These are phyloP conservation scores for Ceratobasidium sp. DNA, from an alignment of 1,284 basidiomycete species.

Conservation along the genomic window DNA sequence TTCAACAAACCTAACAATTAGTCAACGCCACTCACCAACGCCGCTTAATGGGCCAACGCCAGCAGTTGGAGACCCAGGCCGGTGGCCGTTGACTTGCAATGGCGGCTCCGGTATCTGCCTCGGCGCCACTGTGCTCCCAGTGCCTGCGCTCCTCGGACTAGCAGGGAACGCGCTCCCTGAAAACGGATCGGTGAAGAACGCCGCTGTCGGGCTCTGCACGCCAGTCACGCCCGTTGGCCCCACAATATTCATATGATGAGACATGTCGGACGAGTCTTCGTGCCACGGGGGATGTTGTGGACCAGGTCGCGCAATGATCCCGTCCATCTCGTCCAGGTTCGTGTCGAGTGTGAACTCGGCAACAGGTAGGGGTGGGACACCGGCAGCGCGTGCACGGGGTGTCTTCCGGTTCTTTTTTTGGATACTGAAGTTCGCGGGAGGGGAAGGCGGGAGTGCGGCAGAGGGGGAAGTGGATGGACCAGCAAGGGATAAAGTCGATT, in stretches of 20 bases:
- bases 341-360: slow-evolving; percentile 70
- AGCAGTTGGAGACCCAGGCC: slow-evolving; percentile 37
- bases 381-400: background rate
- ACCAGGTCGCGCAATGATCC: slow-evolving; percentile 66
- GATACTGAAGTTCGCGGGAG: slow-evolving; percentile 1
- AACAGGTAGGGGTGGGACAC: slow-evolving; percentile 7
- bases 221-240: slow-evolving; percentile 27
- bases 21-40: no score
- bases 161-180: slow-evolving; percentile 17
- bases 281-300: slow-evolving; percentile 35
- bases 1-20: no score
- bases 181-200: slow-evolving; percentile 41
- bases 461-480: slow-evolving; percentile 11
- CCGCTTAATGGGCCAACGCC: slow-evolving; percentile 12
- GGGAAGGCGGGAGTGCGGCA: slow-evolving; percentile 16
- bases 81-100: slow-evolving; percentile 30
- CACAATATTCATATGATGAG: slow-evolving; percentile 13
- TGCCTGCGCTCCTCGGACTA: slow-evolving; percentile 8
- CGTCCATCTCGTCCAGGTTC: slow-evolving; percentile 84
- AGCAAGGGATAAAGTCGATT: slow-evolving; percentile 10
- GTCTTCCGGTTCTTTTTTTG: slow-evolving; percentile 29
- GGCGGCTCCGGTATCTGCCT: background rate
- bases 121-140: background rate
- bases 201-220: slow-evolving; percentile 37
- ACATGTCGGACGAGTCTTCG: slow-evolving; percentile 28